Percentiles rank a stretch among this genome's conserved stretches.
phyloP scores from a whole-genome alignment of 768 basidiomycete genomes.

The Tulasnella sp. region DNA sequence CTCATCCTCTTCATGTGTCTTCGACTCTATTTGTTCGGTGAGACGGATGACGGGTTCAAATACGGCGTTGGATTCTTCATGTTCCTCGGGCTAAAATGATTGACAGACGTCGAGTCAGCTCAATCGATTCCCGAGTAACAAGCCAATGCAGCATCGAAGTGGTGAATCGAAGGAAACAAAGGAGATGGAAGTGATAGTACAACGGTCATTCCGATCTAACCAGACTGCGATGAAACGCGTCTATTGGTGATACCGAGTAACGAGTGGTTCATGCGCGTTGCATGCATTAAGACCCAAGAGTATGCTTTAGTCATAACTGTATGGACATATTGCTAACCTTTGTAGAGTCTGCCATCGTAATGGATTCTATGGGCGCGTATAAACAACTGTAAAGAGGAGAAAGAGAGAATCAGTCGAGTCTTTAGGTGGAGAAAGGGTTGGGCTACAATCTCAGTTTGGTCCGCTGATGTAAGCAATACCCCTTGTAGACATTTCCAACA shows the following conservation, averaged over 20 bases:
- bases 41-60: slow-evolving; percentile 96
- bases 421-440: slow-evolving; percentile 9
- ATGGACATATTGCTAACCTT: too few relatives aligned
- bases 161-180: neutral
- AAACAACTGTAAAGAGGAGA: slow-evolving; percentile 10
- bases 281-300: too few relatives aligned
- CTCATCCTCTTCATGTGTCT: slow-evolving; percentile 93
- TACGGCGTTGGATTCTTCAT: slow-evolving; percentile 76
- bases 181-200: too few relatives aligned
- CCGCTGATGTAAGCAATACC: too few relatives aligned
- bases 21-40: slow-evolving; percentile 87
- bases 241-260: too few relatives aligned
- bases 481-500: neutral
- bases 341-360: too few relatives aligned
- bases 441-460: slow-evolving; percentile 2
- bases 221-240: too few relatives aligned
- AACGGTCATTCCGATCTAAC: too few relatives aligned
- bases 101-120: slow-evolving; percentile 10
- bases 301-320: too few relatives aligned
- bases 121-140: too few relatives aligned
- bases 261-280: too few relatives aligned
- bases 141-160: slow-evolving; percentile 1
- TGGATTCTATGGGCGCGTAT: slow-evolving; percentile 9
- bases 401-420: too few relatives aligned
- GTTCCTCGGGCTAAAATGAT: slow-evolving; percentile 24